Percentiles rank a stretch among this genome's conserved stretches.
Conservation (phyloP, 2,329 filamentous ascomycete genomes). For the Emergomyces pasteurianus region DNA sequence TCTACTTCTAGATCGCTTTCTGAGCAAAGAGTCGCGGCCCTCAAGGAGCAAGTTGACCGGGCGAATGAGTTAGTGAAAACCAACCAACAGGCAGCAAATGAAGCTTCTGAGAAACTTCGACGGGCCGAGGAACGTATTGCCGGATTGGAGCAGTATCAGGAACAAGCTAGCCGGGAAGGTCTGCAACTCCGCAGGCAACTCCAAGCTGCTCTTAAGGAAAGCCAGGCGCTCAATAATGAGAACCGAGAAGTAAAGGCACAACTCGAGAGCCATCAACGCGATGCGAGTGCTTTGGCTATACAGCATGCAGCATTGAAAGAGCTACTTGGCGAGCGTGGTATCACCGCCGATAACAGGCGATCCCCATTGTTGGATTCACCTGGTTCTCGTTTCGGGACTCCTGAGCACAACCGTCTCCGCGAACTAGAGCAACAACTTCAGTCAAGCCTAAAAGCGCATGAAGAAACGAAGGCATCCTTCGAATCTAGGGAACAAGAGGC, state of each 20-base stretch:
- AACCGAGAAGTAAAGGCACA: conserved; percentile 74
- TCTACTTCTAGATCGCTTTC: conserved; percentile 37
- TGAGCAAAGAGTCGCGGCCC: conserved; percentile 50
- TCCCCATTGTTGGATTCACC: conserved; percentile 63
- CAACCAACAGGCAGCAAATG: conserved; percentile 79
- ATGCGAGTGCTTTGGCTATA: conserved; percentile 84
- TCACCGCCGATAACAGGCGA: conserved; percentile 59
- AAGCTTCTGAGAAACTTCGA: conserved; percentile 75
- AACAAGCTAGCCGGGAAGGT: conserved; percentile 88
- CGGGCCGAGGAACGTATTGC: conserved; percentile 94
- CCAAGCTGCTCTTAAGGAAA: conserved; percentile 70
- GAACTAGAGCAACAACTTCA: conserved; percentile 85
- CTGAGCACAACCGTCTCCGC: conserved; percentile 64
- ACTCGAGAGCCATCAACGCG: conserved; percentile 74
- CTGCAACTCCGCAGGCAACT: conserved; percentile 82
- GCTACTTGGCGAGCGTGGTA: conserved; percentile 76
- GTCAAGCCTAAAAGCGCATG: conserved; percentile 62
- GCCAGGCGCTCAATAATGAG: conserved; percentile 65
- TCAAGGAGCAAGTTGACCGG: conserved; percentile 68
- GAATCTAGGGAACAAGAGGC: conserved; percentile 73
- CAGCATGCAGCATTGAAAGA: conserved; percentile 92
- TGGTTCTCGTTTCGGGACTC: conserved; percentile 60
- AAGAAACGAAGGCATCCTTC: conserved; percentile 68
- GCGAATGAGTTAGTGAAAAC: conserved; percentile 73
- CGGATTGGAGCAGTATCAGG: conserved; percentile 90